These are phyloP conservation scores for Aegilops bicornis DNA, from an alignment of 176 grass and related monocot species.

Conservation along the genomic window DNA sequence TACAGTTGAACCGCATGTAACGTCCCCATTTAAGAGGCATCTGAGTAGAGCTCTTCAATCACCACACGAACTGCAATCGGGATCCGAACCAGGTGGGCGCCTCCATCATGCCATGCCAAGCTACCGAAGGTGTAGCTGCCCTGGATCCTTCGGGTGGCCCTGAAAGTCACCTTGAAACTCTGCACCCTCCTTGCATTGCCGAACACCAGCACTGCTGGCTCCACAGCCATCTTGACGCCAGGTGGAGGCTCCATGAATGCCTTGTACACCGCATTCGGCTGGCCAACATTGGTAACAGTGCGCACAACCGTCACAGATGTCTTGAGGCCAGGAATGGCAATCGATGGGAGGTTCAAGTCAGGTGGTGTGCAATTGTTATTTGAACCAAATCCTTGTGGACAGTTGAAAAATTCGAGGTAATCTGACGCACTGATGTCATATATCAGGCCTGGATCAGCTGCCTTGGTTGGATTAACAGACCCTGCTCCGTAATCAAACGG, in stretches of 20 bases:
- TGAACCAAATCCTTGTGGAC: background rate
- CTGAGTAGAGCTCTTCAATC: too few species aligned
- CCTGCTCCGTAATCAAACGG: slow-evolving; percentile 68
- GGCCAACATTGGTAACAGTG: too few species aligned
- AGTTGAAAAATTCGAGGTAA: slow-evolving; percentile 47
- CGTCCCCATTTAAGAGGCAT: too few species aligned
- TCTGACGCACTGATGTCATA: slow-evolving; percentile 54
- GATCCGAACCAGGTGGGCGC: background rate
- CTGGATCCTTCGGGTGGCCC: background rate
- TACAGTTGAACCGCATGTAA: too few species aligned
- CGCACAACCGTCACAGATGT: too few species aligned
- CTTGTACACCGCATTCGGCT: too few species aligned
- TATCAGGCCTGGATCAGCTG: slow-evolving; percentile 52
- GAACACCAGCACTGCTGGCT: background rate
- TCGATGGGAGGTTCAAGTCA: slow-evolving; percentile 48
- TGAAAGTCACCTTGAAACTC: background rate
- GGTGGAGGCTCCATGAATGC: background rate
- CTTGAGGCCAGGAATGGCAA: too few species aligned
- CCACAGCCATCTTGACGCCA: background rate
- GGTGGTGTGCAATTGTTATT: background rate
- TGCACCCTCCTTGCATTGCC: background rate
- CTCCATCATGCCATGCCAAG: background rate
- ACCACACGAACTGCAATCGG: too few species aligned
- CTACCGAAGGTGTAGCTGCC: background rate
- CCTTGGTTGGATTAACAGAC: slow-evolving; percentile 37